These are phyloP conservation scores for Diatrype stigma DNA, from an alignment of 2,329 filamentous ascomycete species.

Conservation along the genomic window DNA sequence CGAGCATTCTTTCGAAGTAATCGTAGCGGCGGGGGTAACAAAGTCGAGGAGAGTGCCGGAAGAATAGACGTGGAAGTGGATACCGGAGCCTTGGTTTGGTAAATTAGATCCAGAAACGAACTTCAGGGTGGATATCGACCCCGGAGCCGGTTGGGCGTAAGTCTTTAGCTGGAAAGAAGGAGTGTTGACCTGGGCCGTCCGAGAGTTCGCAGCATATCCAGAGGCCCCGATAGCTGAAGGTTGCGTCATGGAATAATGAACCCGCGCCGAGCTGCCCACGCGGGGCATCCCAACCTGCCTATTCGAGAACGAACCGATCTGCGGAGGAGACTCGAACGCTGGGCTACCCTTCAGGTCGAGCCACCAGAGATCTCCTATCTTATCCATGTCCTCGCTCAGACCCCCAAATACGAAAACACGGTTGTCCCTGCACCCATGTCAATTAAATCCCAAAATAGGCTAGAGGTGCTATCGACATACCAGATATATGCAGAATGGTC, in stretches of 20 bases:
- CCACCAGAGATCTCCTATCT: slow-evolving; percentile 95
- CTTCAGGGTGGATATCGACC: slow-evolving; percentile 82
- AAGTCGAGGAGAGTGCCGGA: slow-evolving; percentile 92
- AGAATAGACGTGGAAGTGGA: slow-evolving; percentile 92
- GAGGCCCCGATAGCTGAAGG: slow-evolving; percentile 53
- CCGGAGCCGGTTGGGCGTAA: slow-evolving; percentile 82
- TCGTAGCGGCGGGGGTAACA: slow-evolving; percentile 85
- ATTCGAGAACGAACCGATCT: slow-evolving; percentile 45
- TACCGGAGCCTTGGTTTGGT: slow-evolving; percentile 83
- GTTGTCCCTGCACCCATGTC: slow-evolving; percentile 49
- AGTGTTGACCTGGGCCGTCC: slow-evolving; percentile 62
- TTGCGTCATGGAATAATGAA: slow-evolving; percentile 46
- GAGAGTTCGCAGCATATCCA: slow-evolving; percentile 64
- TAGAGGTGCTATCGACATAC: slow-evolving; percentile 26
- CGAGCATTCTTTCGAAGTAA: slow-evolving; percentile 82
- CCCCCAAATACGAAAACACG: slow-evolving; percentile 96
- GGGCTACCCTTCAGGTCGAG: slow-evolving; percentile 88
- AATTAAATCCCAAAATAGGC: slow-evolving; percentile 7
- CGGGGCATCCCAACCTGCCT: slow-evolving; percentile 39
- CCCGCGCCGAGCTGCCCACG: slow-evolving; percentile 46
- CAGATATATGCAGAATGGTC: slow-evolving; percentile 95
- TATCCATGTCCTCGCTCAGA: slow-evolving; percentile 93
- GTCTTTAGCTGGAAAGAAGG: slow-evolving; percentile 62
- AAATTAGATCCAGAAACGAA: slow-evolving; percentile 85
- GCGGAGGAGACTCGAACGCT: slow-evolving; percentile 71